phyloP scores from a whole-genome alignment of 306 rosid genomes.

The Gynostemma pentaphyllum region DNA sequence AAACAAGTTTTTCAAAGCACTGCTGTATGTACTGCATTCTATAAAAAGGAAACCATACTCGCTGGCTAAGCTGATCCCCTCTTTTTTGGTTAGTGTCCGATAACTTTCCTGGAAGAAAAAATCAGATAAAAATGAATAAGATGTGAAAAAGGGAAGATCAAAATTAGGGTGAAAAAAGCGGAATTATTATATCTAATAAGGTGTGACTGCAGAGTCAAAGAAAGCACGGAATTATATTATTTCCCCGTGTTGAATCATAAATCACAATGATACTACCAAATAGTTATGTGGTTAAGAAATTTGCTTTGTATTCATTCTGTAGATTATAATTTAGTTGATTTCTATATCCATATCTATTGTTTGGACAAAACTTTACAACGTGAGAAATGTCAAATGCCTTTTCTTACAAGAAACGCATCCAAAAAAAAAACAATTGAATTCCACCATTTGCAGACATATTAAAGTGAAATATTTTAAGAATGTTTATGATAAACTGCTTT shows the following conservation, averaged over 20 bases:
- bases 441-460: not conserved
- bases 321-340: not conserved
- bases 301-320: not conserved
- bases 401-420: not conserved
- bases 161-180: no score
- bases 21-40: conserved; percentile 97
- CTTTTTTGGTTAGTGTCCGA: conserved; percentile 79
- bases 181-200: not conserved
- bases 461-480: not conserved
- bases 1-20: conserved; percentile 94
- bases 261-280: not conserved
- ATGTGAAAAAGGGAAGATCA: not conserved
- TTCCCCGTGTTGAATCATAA: not conserved
- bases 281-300: no score
- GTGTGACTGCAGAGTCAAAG: not conserved
- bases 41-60: conserved; percentile 81
- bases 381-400: not conserved
- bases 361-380: not conserved
- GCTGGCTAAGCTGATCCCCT: conserved; percentile 82
- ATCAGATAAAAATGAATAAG: not conserved
- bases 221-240: not conserved
- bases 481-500: no score
- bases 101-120: conserved; percentile 50
- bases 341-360: not conserved
- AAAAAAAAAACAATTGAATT: not conserved